Evolutionary conservation across 2,329 filamentous ascomycete genomes (phyloP).

Genomic region (Ascochyta koolunga): DNA sequence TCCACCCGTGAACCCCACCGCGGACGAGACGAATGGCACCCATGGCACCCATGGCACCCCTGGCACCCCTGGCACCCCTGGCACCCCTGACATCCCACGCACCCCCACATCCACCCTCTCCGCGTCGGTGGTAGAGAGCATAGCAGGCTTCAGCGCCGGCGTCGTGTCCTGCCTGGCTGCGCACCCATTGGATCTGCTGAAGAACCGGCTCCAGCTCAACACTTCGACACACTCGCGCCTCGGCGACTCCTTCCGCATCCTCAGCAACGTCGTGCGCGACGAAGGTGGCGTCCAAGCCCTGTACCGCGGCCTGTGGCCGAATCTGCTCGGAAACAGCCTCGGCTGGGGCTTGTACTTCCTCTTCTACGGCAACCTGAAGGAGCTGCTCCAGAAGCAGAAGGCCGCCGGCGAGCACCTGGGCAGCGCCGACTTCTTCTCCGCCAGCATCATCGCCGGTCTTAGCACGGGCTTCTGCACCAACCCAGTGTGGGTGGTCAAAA

Average conservation of each 20-base stretch:
- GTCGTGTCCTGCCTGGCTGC: conserved; percentile 83
- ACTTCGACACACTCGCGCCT: conserved; percentile 51
- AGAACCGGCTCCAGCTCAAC: conserved; percentile 84
- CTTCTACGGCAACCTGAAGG: conserved; percentile 67
- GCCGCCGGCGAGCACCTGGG: conserved; percentile 54
- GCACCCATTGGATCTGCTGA: conserved; percentile 93
- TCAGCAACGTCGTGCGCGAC: conserved; percentile 58
- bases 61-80: too few relatives aligned
- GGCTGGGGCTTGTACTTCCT: conserved; percentile 95
- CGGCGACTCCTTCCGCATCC: conserved; percentile 60
- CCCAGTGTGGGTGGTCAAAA: conserved; percentile 98
- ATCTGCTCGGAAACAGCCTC: conserved; percentile 86
- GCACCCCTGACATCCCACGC: too few relatives aligned
- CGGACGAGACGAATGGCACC: conserved; percentile 45
- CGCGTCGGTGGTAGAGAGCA: conserved; percentile 81
- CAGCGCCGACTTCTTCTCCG: conserved; percentile 78
- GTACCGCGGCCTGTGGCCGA: conserved; percentile 89
- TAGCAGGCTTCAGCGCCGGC: conserved; percentile 89
- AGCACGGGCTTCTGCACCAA: conserved; percentile 85
- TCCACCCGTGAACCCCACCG: conserved; percentile 51
- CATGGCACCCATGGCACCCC: too few relatives aligned
- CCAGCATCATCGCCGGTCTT: conserved; percentile 71
- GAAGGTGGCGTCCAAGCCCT: conserved; percentile 70
- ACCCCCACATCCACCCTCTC: conserved; percentile 49
- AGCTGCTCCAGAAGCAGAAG: conserved; percentile 54